These are phyloP conservation scores for Caloboletus firmus DNA, from an alignment of 1,284 basidiomycete species.

Conservation along the genomic window DNA sequence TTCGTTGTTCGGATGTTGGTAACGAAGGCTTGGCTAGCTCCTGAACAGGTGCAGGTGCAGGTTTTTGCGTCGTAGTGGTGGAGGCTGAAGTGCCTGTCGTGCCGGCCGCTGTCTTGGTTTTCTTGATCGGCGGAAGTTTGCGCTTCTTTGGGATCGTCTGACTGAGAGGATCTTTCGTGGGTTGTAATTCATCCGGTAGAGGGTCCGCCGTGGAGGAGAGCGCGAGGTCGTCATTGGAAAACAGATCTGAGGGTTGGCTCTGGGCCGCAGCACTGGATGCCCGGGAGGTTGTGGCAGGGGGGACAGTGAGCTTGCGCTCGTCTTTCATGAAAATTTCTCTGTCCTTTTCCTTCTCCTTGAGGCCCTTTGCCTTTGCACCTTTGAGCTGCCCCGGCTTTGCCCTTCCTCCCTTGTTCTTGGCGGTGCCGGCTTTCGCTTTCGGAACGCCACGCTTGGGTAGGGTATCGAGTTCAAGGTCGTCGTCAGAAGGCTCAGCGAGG, in stretches of 20 bases:
- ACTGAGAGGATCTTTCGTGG: slow-evolving; percentile 19
- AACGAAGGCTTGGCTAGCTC: slow-evolving; percentile 26
- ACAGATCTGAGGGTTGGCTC: slow-evolving; percentile 29
- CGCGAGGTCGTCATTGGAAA: slow-evolving; percentile 29
- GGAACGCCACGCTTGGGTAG: slow-evolving; percentile 29
- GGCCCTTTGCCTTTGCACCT: slow-evolving; percentile 20
- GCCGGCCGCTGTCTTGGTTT: slow-evolving; percentile 50
- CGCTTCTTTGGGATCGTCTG: slow-evolving; percentile 50
- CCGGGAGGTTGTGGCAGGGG: slow-evolving; percentile 15
- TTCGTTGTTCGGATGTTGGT: slow-evolving; percentile 35
- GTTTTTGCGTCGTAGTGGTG: slow-evolving; percentile 32
- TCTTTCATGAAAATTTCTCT: slow-evolving; percentile 41
- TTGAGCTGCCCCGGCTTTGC: slow-evolving; percentile 18
- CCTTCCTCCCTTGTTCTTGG: slow-evolving; percentile 26
- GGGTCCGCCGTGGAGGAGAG: slow-evolving; percentile 16
- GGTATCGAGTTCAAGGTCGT: slow-evolving; percentile 37
- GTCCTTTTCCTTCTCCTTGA: slow-evolving; percentile 35
- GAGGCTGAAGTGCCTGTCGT: slow-evolving; percentile 30
- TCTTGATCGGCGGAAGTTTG: slow-evolving; percentile 73
- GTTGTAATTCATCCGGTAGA: slow-evolving; percentile 35
- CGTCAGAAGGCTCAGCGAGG: slow-evolving; percentile 32
- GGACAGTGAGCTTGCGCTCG: slow-evolving; percentile 37
- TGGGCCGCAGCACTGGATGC: slow-evolving; percentile 33
- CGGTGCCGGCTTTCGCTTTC: slow-evolving; percentile 26
- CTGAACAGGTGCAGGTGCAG: slow-evolving; percentile 22